A percentile compares a stretch with the other conserved stretches of the same genome.
phyloP scores from a whole-genome alignment of 768 basidiomycete species.

The Cyathus striatus region DNA sequence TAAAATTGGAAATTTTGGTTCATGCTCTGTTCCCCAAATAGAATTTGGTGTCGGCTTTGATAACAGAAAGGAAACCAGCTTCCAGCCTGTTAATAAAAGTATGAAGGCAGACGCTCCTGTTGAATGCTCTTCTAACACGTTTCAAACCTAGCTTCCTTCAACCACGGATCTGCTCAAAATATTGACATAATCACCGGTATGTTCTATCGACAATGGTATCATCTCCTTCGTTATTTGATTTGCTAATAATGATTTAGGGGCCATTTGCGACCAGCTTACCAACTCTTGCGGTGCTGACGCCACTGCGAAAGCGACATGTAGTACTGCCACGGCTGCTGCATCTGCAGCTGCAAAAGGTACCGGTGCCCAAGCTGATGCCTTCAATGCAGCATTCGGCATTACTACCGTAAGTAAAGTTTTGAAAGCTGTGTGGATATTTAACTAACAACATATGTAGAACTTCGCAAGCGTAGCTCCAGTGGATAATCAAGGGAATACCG shows the following conservation, averaged over 20 bases:
- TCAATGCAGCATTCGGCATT: conserved; percentile 55
- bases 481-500: conserved; percentile 38
- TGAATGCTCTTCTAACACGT: neutral
- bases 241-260: conserved; percentile 14
- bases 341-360: conserved; percentile 31
- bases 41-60: conserved; percentile 54
- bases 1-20: conserved; percentile 40
- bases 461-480: conserved; percentile 39
- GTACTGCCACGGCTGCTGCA: conserved; percentile 34
- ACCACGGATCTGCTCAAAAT: conserved; percentile 57
- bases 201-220: conserved; percentile 8
- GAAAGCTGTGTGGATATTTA: neutral
- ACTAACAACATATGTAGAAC: conserved; percentile 21
- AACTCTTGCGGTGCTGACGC: conserved; percentile 52
- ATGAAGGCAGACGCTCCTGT: conserved; percentile 2
- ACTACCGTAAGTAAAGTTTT: conserved; percentile 28
- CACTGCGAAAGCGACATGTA: conserved; percentile 47
- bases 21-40: conserved; percentile 49
- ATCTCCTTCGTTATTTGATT: neutral
- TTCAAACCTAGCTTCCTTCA: conserved; percentile 31
- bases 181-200: conserved; percentile 52
- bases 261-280: conserved; percentile 51
- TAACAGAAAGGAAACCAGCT: conserved; percentile 46
- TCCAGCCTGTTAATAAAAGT: conserved; percentile 46
- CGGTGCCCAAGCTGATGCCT: conserved; percentile 57